Evolutionary conservation across 306 rosid species (phyloP), one percentile per base, ranked within the genome.

Genomic region (Sphenostylis stenocarpa): DNA sequence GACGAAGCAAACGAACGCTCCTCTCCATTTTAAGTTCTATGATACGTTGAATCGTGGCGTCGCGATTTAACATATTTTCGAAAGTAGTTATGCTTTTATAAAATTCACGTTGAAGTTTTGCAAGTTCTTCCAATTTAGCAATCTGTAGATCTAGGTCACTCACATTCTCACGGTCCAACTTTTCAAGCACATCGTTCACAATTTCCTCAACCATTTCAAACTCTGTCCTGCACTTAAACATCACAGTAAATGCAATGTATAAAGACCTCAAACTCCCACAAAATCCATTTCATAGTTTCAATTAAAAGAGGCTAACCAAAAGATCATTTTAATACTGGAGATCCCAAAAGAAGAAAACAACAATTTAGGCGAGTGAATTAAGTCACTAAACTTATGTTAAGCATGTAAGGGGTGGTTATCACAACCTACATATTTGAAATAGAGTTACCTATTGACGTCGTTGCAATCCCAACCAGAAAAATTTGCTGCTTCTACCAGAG

Each of bases 381-480:
- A n/a, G n/a, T n/a, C n/a, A n/a, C n/a, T n/a, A n/a, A n/a, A n/a
- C n/a, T n/a, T n/a, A n/a, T n/a, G n/a, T n/a, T n/a, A n/a, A n/a
- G n/a, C n/a, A n/a, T n/a, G n/a, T n/a, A n/a, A n/a, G n/a, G n/a
- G n/a, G n/a, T n/a, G n/a, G n/a, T n/a, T n/a, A n/a, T n/a, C n/a
- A n/a, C n/a, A n/a, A n/a, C n/a, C n/a, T n/a, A n/a, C n/a, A n/a
- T n/a, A n/a, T n/a, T n/a, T n/a, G 53, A 9, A 60, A 55, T 31
- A 1, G 52, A 74, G 9, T 75, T 80, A 83, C 84, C 86, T 79
- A 16, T 63, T 38, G 34, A 20, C 44, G 13, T 23, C 47, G 8
- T 20, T 12, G 41, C 79, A 70, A 48, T 80, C 82, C 87, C 84
- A 84, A 9, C 87, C 87, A 45, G 87, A 47, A 14, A 3, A 29